phyloP scores from a whole-genome alignment of 2,329 filamentous ascomycete genomes.

The Hirsutella minnesotensis region DNA sequence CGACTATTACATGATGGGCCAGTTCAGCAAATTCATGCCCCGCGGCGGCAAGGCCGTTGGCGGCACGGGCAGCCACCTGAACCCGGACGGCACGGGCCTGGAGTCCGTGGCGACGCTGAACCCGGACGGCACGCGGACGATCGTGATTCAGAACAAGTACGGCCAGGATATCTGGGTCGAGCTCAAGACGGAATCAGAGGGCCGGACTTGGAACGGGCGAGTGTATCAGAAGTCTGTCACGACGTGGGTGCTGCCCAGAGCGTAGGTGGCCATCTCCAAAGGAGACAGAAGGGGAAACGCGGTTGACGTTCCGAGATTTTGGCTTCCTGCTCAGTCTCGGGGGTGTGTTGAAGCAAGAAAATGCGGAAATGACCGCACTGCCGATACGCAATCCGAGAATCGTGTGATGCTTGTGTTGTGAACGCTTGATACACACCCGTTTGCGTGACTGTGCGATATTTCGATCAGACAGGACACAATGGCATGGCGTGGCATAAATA shows the following conservation, averaged over 20 bases:
- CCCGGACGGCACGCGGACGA: conserved; percentile 30
- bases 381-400: no score
- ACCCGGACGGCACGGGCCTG: conserved; percentile 23
- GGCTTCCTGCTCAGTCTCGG: no score
- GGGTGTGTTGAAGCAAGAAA: no score
- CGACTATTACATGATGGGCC: conserved; percentile 42
- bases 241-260: not conserved
- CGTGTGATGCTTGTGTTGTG: no score
- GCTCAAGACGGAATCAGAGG: conserved; percentile 17
- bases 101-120: conserved; percentile 34
- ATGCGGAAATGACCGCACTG: no score
- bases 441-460: no score
- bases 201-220: conserved; percentile 21
- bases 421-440: no score
- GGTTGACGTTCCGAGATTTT: no score
- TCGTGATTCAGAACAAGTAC: conserved; percentile 34
- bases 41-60: conserved; percentile 28
- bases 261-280: no score
- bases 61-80: conserved; percentile 31
- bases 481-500: no score
- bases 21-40: conserved; percentile 37
- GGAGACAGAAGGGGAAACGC: no score
- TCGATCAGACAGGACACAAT: no score
- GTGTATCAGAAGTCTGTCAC: not conserved
- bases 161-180: conserved; percentile 30